Evolutionary conservation across 257 asterid species (phyloP).

Genomic region (Petunia axillaris): DNA sequence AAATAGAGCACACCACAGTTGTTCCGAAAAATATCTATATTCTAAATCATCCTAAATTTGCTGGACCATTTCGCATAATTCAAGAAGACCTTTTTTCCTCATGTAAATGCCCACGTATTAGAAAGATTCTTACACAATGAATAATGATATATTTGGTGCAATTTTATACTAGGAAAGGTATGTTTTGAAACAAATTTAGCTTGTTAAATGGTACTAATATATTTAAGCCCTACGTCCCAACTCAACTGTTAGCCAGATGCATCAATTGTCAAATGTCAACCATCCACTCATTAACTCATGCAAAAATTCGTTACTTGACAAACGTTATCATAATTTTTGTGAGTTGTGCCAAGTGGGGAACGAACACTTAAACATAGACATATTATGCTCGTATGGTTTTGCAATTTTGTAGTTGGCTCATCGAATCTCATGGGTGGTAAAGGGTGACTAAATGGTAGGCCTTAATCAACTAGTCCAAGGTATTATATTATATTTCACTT

Average conservation of each 20-base stretch:
- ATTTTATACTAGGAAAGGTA: too few species aligned
- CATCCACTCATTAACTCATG: neutral
- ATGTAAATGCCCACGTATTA: too few species aligned
- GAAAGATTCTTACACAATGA: too few species aligned
- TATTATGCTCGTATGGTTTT: neutral
- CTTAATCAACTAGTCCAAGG: neutral
- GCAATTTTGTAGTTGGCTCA: neutral
- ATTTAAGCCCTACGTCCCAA: too few species aligned
- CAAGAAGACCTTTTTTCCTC: too few species aligned
- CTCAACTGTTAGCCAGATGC: neutral
- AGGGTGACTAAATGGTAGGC: neutral
- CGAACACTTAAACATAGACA: neutral
- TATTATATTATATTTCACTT: neutral
- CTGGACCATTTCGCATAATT: too few species aligned
- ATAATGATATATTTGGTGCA: too few species aligned
- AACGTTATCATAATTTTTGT: neutral
- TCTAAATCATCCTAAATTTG: too few species aligned
- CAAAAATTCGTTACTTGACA: neutral
- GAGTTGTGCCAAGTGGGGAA: neutral
- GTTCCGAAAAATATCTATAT: too few species aligned
- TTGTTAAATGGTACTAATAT: too few species aligned
- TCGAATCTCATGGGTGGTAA: constrained; percentile 11
- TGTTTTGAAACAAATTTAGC: too few species aligned
- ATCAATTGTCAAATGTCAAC: neutral
- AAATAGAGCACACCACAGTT: too few species aligned